Evolutionary conservation across 495 filamentous ascomycete genomes (phyloP).

Genomic region (Daldinia childiae): DNA sequence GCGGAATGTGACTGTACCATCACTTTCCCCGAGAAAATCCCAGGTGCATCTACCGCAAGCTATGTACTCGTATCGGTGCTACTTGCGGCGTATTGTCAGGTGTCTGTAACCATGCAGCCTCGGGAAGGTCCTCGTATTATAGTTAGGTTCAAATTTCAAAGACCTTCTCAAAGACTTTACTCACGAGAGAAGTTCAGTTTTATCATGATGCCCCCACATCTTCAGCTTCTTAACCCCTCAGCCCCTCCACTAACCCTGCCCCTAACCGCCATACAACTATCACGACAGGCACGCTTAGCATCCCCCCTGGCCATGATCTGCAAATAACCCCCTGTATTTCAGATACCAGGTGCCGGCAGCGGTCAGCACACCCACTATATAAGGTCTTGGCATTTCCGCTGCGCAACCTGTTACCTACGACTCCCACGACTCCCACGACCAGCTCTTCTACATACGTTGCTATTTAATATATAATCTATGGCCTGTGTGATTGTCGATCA

Average conservation of each 20-base stretch:
- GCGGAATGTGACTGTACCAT: slow-evolving; percentile 37
- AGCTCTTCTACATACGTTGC: not conserved
- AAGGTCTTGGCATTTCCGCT: slow-evolving; percentile 6
- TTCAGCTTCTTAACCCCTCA: not conserved
- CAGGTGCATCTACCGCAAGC: slow-evolving; percentile 1
- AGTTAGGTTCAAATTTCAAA: slow-evolving; percentile 1
- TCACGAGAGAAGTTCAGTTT: not conserved
- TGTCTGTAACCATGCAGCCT: slow-evolving; percentile 17
- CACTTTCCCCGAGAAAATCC: slow-evolving; percentile 15
- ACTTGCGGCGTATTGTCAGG: slow-evolving; percentile 15
- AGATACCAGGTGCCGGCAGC: slow-evolving; percentile 26
- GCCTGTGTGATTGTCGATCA: slow-evolving; percentile 24
- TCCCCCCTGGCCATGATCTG: not conserved
- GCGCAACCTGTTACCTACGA: not conserved
- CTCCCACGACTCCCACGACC: not conserved
- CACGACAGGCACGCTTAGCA: not conserved
- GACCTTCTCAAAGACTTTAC: not conserved
- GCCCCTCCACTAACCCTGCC: not conserved
- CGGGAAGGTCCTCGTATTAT: slow-evolving; percentile 16
- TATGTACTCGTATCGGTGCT: slow-evolving; percentile 22
- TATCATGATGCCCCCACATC: not conserved
- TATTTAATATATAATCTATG: not conserved
- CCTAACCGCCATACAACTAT: not conserved
- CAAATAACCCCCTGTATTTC: not conserved
- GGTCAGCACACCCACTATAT: slow-evolving; percentile 25